Percentiles rank a stretch among this genome's conserved stretches.
Evolutionary conservation across 2,329 filamentous ascomycete species (phyloP).

Genomic region (Ophiostoma pallidulum): DNA sequence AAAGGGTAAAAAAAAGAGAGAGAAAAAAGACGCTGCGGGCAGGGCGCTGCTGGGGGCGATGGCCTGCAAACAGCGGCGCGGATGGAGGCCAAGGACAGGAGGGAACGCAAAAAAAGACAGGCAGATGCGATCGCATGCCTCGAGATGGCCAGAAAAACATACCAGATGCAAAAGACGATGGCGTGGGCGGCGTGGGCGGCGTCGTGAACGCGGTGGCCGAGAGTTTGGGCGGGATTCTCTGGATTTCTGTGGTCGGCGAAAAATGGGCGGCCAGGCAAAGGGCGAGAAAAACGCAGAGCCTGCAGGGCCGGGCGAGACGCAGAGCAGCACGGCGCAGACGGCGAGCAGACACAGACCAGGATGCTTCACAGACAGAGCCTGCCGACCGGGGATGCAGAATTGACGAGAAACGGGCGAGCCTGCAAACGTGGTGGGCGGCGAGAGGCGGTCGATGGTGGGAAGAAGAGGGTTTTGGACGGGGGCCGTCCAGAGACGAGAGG

Average conservation of each 20-base stretch:
- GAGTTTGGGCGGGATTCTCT: constrained; percentile 6
- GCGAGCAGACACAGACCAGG: background rate
- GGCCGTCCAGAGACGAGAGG: background rate
- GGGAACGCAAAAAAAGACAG: constrained; percentile 8
- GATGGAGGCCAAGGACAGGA: background rate
- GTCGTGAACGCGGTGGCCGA: background rate
- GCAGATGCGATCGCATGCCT: constrained; percentile 12
- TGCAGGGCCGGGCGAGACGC: constrained; percentile 1
- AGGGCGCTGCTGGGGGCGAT: too few species aligned
- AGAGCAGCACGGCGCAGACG: background rate
- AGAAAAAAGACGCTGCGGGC: too few species aligned
- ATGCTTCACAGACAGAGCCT: background rate
- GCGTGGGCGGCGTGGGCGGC: constrained; percentile 6
- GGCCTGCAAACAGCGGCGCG: constrained; percentile 6
- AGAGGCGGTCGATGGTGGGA: background rate
- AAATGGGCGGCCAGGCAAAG: constrained; percentile 1
- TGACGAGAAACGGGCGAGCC: constrained; percentile 4
- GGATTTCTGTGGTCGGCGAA: background rate
- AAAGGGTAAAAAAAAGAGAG: background rate
- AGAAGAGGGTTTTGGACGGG: background rate
- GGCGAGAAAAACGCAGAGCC: background rate
- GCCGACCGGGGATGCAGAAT: constrained; percentile 5
- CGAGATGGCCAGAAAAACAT: constrained; percentile 12
- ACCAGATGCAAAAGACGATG: constrained; percentile 13
- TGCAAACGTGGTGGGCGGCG: constrained; percentile 2